Evolutionary conservation across 768 basidiomycete species (phyloP).

Genomic region (Mycena galericulata): DNA sequence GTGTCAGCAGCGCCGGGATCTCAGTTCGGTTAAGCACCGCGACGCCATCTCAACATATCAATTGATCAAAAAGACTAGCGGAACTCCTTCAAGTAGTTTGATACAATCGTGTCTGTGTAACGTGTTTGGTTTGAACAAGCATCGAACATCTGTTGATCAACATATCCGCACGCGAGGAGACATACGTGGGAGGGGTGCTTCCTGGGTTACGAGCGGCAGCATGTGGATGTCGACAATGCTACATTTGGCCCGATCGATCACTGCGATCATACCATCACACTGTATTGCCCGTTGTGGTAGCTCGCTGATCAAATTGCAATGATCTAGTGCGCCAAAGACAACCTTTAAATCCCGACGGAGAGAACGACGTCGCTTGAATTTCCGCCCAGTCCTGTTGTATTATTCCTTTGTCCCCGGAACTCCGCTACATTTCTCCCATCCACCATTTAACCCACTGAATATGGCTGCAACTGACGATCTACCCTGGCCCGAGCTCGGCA

Average conservation of each 20-base stretch:
- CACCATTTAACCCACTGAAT: conserved; percentile 41
- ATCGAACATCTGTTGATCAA: conserved; percentile 25
- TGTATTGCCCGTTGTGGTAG: conserved; percentile 22
- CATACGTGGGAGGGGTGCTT: conserved; percentile 28
- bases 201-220: conserved; percentile 16
- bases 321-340: conserved; percentile 13
- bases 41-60: conserved; percentile 22
- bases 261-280: conserved; percentile 6
- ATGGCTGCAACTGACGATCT: conserved; percentile 79
- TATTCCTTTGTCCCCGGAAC: background rate
- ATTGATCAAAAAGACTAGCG: conserved; percentile 10
- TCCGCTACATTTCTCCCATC: conserved; percentile 2
- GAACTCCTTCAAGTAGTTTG: conserved; percentile 32
- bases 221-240: conserved; percentile 29
- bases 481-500: conserved; percentile 88
- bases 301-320: conserved; percentile 1
- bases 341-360: conserved; percentile 31
- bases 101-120: conserved; percentile 16
- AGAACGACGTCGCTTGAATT: conserved; percentile 22
- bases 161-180: conserved; percentile 27
- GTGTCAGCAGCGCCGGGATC: conserved; percentile 21
- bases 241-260: conserved; percentile 26
- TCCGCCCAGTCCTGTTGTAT: conserved; percentile 19
- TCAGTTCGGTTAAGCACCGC: conserved; percentile 28
- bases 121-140: background rate